These are phyloP conservation scores for Arbutus unedo DNA, from an alignment of 148 eudicot genomes.

Conservation along the genomic window DNA sequence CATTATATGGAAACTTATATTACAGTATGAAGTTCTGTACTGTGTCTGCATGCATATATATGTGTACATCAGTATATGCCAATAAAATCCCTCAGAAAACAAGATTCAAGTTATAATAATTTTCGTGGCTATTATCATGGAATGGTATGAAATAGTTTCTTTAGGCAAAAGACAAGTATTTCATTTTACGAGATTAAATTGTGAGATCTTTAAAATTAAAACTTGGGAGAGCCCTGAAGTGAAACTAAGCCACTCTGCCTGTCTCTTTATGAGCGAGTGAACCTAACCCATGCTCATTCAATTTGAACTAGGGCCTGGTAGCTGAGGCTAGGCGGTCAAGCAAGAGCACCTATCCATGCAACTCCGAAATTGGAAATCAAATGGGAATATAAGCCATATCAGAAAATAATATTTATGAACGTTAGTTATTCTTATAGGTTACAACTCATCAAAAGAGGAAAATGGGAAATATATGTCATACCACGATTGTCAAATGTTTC, in stretches of 20 bases:
- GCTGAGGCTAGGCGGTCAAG: not conserved
- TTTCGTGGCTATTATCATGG: too few species aligned
- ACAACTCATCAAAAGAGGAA: not conserved
- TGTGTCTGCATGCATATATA: too few species aligned
- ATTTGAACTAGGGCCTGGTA: not conserved
- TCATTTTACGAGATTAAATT: not conserved
- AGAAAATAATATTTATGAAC: not conserved
- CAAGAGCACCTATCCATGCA: not conserved
- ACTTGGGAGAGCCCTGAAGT: not conserved
- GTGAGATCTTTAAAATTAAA: not conserved
- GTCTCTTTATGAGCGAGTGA: not conserved
- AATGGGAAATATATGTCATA: conserved; percentile 26
- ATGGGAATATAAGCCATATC: not conserved
- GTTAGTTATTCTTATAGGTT: not conserved
- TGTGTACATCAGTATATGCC: not conserved
- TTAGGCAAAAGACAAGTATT: not conserved
- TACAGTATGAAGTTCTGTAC: not conserved
- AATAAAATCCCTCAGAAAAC: not conserved
- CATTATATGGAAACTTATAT: not conserved
- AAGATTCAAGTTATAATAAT: too few species aligned
- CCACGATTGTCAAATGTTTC: conserved; percentile 95
- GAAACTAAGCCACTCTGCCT: not conserved
- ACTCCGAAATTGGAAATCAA: not conserved
- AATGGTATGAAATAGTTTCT: not conserved
- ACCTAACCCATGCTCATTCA: not conserved